These are phyloP conservation scores for Lactifluus hygrophoroides DNA, from an alignment of 768 basidiomycete genomes.

Conservation along the genomic window DNA sequence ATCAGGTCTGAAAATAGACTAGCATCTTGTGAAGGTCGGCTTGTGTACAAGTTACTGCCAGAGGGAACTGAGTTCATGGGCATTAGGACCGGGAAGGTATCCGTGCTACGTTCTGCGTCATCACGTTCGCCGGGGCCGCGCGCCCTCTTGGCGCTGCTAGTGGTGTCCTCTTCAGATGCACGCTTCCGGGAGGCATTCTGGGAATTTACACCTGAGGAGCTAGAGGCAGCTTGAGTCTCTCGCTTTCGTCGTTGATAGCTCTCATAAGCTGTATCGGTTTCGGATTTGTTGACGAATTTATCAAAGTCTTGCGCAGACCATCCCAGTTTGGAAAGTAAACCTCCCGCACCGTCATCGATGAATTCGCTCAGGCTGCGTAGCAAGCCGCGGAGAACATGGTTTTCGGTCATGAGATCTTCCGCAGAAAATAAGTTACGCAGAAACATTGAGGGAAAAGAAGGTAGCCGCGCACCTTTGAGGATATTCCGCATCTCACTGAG, in stretches of 20 bases:
- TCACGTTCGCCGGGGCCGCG: slow-evolving; percentile 35
- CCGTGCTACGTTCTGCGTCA: slow-evolving; percentile 33
- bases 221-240: slow-evolving; percentile 25
- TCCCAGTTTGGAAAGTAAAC: slow-evolving; percentile 67
- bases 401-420: slow-evolving; percentile 82
- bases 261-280: slow-evolving; percentile 92
- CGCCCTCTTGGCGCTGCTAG: slow-evolving; percentile 41
- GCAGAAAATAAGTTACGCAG: not conserved
- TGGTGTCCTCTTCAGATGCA: slow-evolving; percentile 41
- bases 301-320: slow-evolving; percentile 75
- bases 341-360: slow-evolving; percentile 81
- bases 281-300: slow-evolving; percentile 72
- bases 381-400: slow-evolving; percentile 72
- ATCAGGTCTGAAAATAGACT: slow-evolving; percentile 37
- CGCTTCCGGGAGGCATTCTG: slow-evolving; percentile 40
- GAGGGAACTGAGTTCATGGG: slow-evolving; percentile 39
- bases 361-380: slow-evolving; percentile 69
- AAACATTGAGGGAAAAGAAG: not conserved
- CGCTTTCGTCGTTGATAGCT: slow-evolving; percentile 70
- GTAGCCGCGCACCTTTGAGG: slow-evolving; percentile 48
- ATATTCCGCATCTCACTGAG: slow-evolving; percentile 76
- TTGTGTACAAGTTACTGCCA: slow-evolving; percentile 37
- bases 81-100: slow-evolving; percentile 48
- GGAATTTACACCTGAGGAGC: slow-evolving; percentile 17
- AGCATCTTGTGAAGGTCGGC: slow-evolving; percentile 36